Conservation (phyloP, 306 rosid genomes). For the Adenanthera pavonina region DNA sequence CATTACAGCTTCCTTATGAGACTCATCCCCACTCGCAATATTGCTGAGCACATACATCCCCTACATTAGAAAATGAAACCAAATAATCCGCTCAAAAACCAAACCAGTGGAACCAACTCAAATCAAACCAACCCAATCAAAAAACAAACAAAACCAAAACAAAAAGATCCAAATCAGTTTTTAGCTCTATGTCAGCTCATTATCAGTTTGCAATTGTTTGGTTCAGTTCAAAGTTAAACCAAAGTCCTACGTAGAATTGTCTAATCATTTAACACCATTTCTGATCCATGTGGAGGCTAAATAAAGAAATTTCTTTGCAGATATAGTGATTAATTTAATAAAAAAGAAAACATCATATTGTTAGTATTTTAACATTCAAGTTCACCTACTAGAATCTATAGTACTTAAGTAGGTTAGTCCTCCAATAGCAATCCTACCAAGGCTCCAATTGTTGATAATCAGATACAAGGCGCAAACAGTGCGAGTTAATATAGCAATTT, state of each 20-base stretch:
- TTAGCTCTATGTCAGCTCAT: no score
- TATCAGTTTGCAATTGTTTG: no score
- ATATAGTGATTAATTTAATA: not conserved
- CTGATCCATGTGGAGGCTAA: not conserved
- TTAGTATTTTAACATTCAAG: not conserved
- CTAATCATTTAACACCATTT: not conserved
- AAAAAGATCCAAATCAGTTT: no score
- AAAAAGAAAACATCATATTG: not conserved
- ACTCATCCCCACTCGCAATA: constrained; percentile 80
- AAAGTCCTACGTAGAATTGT: no score
- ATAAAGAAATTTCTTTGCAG: not conserved
- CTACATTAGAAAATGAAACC: constrained; percentile 44
- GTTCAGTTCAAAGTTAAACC: no score
- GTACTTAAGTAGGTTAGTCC: no score
- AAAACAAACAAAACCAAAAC: no score
- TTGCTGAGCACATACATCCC: constrained; percentile 77
- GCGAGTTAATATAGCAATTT: no score
- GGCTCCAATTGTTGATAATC: no score
- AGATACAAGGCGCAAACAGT: no score
- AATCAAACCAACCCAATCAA: no score
- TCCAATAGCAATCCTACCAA: no score
- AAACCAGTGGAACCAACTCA: not conserved
- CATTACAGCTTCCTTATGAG: constrained; percentile 82
- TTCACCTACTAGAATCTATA: not conserved
- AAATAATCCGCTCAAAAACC: constrained; percentile 3